Evolutionary conservation across 2,329 filamentous ascomycete genomes (phyloP), one percentile per base, ranked within the genome.

Genomic region (Allantophomopsis lycopodina): DNA sequence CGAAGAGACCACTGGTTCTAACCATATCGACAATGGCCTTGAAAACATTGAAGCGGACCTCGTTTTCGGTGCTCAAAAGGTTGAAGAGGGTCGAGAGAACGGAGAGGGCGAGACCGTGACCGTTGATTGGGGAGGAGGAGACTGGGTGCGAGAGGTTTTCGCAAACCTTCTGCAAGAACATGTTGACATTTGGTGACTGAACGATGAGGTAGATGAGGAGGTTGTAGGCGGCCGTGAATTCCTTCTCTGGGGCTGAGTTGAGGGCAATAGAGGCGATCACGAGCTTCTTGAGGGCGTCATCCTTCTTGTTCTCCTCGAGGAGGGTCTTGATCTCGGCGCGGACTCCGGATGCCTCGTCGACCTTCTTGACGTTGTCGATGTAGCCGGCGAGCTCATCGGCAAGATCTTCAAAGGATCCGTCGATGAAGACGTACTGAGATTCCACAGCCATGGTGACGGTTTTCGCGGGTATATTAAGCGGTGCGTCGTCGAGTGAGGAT

Each of bases 1-100:
- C 88, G 56, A 86, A 98, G 60, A 85, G 76, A 55, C 73, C 69
- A 52, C 81, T 72, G 42, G 68, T 62, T 58, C 81, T 81, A 60
- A 95, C 76, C 52, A 95, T 83, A 52, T 80, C 80, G 47, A 96
- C 65, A 51, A 95, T 87, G 55, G 87, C 78, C 60, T 91, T 72
- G 55, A 98, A 84, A 44, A 98, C 86, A 58, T 94, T 83, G 64
- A 82, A 94, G 45, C 91, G 80, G 56, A 84, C 74, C 40, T 85
- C 79, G 57, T 87, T 81, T 55, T 79, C 69, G 45, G 79, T 66
- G 50, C 79, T 66, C 50, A 96, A 74, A 49, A 93, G 81, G 73
- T 98, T 98, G 79, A 96, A 98, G 56, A 98, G 78, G 53, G 88
- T 95, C 57, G 85, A 87, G 51, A 98, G 76, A 52, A 91, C 83